phyloP scores from a whole-genome alignment of 129 eudicot genomes.

The Artemisia tridentata region DNA sequence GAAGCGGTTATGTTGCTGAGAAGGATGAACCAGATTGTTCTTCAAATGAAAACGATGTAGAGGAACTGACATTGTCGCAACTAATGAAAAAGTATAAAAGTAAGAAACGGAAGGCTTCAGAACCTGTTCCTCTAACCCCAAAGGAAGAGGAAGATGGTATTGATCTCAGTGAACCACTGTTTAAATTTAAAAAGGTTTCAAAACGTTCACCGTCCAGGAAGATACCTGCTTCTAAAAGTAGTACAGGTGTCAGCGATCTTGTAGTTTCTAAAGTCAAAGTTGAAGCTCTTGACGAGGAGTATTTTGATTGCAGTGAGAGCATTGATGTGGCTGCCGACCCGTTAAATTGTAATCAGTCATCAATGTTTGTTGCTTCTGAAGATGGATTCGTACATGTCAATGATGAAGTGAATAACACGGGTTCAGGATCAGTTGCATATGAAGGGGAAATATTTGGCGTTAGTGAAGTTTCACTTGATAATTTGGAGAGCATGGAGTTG shows the following conservation, averaged over 20 bases:
- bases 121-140: slow-evolving; percentile 21
- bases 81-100: slow-evolving; percentile 38
- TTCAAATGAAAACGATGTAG: slow-evolving; percentile 31
- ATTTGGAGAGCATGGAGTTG: slow-evolving; percentile 27
- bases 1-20: slow-evolving; percentile 11
- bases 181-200: slow-evolving; percentile 44
- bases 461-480: slow-evolving; percentile 40
- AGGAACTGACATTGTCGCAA: slow-evolving; percentile 52
- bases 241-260: slow-evolving; percentile 12
- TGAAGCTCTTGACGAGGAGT: slow-evolving; percentile 39
- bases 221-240: slow-evolving; percentile 24
- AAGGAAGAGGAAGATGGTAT: slow-evolving; percentile 47
- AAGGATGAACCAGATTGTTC: slow-evolving; percentile 22
- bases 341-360: slow-evolving; percentile 16
- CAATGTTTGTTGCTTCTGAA: slow-evolving; percentile 13
- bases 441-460: slow-evolving; percentile 25
- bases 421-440: slow-evolving; percentile 22
- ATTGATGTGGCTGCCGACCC: slow-evolving; percentile 12
- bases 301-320: slow-evolving; percentile 23
- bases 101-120: slow-evolving; percentile 54
- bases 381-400: slow-evolving; percentile 12
- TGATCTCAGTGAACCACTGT: slow-evolving; percentile 64
- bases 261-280: slow-evolving; percentile 33
- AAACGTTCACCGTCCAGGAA: slow-evolving; percentile 37
- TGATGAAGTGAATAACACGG: slow-evolving; percentile 15